Evolutionary conservation across 345 rosid species (phyloP).

Genomic region (Citrus glauca): DNA sequence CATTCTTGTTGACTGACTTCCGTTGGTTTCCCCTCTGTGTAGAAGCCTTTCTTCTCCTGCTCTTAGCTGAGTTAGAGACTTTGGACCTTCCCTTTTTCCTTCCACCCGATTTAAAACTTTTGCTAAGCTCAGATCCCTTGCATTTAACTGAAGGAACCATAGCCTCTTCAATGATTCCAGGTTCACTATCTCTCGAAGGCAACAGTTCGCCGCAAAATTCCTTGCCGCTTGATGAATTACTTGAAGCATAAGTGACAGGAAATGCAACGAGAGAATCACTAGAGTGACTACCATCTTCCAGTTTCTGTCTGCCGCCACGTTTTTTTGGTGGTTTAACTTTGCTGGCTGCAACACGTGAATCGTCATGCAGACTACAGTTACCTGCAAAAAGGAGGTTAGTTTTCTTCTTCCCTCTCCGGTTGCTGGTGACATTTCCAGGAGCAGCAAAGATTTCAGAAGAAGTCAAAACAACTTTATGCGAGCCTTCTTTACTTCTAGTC

Average conservation of each 20-base stretch:
- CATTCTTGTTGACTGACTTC: slow-evolving; percentile 32
- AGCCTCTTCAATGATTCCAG: slow-evolving; percentile 23
- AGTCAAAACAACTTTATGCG: slow-evolving; percentile 32
- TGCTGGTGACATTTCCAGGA: slow-evolving; percentile 22
- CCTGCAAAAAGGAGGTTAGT: slow-evolving; percentile 27
- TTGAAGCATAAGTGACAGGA: slow-evolving; percentile 27
- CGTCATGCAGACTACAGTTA: slow-evolving; percentile 26
- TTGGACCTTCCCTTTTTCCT: slow-evolving; percentile 43
- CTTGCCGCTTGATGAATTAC: slow-evolving; percentile 24
- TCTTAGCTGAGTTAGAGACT: slow-evolving; percentile 37
- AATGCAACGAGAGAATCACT: slow-evolving; percentile 25
- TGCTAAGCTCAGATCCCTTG: slow-evolving; percentile 26
- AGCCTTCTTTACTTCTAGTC: slow-evolving; percentile 38
- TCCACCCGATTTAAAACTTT: slow-evolving; percentile 43
- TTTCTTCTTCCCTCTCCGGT: slow-evolving; percentile 53
- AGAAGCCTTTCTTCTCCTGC: slow-evolving; percentile 36
- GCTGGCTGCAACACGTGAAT: slow-evolving; percentile 24
- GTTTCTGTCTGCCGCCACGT: slow-evolving; percentile 25
- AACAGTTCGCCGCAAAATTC: slow-evolving; percentile 22
- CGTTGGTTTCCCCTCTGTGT: slow-evolving; percentile 28
- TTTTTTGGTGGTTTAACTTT: slow-evolving; percentile 44
- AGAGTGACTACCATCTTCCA: slow-evolving; percentile 15
- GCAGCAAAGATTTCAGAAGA: slow-evolving; percentile 28
- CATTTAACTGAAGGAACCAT: slow-evolving; percentile 32
- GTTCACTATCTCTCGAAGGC: slow-evolving; percentile 25